Percentiles rank a stretch among this genome's conserved stretches.
Evolutionary conservation across 164 flowering plant genomes (phyloP).

Genomic region (Pachysandra terminalis): DNA sequence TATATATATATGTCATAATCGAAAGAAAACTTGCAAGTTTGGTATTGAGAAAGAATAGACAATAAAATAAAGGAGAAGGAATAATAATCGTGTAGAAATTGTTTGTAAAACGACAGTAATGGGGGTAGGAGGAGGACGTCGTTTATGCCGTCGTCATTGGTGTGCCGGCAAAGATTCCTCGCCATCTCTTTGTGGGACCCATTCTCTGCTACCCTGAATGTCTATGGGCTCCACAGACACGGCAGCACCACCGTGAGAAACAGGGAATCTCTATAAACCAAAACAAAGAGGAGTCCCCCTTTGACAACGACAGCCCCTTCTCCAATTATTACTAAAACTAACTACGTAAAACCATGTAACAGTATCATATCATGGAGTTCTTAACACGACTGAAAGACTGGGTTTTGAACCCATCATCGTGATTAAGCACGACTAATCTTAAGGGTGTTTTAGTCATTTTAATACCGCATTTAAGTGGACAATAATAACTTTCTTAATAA

Average conservation of each 20-base stretch:
- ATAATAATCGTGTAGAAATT: neutral
- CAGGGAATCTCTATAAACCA: slow-evolving; percentile 12
- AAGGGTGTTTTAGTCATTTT: too few species aligned
- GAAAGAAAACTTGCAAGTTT: too few species aligned
- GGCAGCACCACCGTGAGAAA: slow-evolving; percentile 6
- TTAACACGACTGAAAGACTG: too few species aligned
- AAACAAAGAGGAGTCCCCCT: neutral
- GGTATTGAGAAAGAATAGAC: neutral
- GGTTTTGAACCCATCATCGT: too few species aligned
- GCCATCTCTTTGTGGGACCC: slow-evolving; percentile 1
- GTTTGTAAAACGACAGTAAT: neutral
- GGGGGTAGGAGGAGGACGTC: slow-evolving; percentile 3
- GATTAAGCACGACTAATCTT: too few species aligned
- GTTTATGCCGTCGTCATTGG: slow-evolving; percentile 16
- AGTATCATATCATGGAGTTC: too few species aligned
- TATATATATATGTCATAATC: too few species aligned
- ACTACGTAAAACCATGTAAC: too few species aligned
- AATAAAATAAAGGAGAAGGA: neutral
- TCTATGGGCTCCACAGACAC: slow-evolving; percentile 5
- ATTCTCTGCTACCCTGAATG: neutral
- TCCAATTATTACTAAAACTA: too few species aligned
- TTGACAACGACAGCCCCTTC: neutral
- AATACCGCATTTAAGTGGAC: too few species aligned
- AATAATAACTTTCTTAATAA: too few species aligned
- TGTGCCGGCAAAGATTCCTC: slow-evolving; percentile 14